These are phyloP conservation scores for Limnanthes douglasii DNA, from an alignment of 345 rosid genomes.

Conservation along the genomic window DNA sequence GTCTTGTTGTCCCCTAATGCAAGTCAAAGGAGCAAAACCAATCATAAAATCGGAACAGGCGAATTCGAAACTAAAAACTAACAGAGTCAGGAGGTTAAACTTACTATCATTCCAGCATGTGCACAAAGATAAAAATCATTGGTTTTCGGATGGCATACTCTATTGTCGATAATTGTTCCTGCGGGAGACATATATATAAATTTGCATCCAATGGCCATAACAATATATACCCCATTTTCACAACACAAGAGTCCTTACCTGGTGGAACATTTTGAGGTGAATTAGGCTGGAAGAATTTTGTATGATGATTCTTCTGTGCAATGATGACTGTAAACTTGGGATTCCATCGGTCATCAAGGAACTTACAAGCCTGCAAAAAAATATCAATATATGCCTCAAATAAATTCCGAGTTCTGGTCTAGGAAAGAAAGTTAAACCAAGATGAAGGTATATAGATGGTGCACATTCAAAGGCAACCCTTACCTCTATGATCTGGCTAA, in stretches of 20 bases:
- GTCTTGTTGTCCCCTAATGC: slow-evolving; percentile 17
- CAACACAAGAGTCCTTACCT: slow-evolving; percentile 6
- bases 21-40: background rate
- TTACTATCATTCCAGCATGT: slow-evolving; percentile 32
- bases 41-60: too few species aligned
- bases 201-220: too few species aligned
- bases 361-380: slow-evolving; percentile 15
- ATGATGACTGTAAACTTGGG: slow-evolving; percentile 22
- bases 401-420: too few species aligned
- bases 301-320: slow-evolving; percentile 24
- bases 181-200: background rate
- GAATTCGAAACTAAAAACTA: too few species aligned
- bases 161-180: slow-evolving; percentile 28
- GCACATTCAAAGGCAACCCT: background rate
- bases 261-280: slow-evolving; percentile 24
- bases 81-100: slow-evolving; percentile 3
- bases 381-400: too few species aligned
- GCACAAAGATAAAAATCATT: slow-evolving; percentile 31
- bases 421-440: too few species aligned
- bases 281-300: slow-evolving; percentile 15
- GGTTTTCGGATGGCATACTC: slow-evolving; percentile 21
- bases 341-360: slow-evolving; percentile 10
- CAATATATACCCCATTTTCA: too few species aligned
- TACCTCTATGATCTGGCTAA: slow-evolving; percentile 44
- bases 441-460: too few species aligned